Conservation (phyloP, 1,139 yeast species). For the Candida tetrigidarum region DNA sequence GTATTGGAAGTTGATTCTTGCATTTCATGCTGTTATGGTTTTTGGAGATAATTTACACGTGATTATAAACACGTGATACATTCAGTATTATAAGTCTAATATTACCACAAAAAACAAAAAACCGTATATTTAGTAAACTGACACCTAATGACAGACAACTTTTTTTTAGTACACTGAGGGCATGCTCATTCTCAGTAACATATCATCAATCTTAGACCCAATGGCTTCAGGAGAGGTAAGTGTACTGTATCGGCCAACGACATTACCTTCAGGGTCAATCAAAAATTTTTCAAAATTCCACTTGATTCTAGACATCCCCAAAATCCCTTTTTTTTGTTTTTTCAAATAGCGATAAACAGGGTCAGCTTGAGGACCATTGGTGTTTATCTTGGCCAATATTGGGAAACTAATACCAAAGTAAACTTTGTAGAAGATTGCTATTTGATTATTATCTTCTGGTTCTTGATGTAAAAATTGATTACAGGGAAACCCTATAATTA, state of each 20-base stretch:
- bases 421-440: conserved; percentile 41
- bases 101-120: neutral
- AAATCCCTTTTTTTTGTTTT: conserved; percentile 44
- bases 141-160: too few species aligned
- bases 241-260: conserved; percentile 46
- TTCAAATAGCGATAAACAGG: conserved; percentile 84
- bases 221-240: conserved; percentile 46
- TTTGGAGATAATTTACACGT: neutral
- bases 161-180: neutral
- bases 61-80: neutral
- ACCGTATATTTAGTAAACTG: neutral
- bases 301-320: conserved; percentile 50
- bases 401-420: conserved; percentile 78
- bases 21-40: neutral
- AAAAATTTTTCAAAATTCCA: conserved; percentile 58
- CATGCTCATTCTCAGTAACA: conserved; percentile 25
- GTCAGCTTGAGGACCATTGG: conserved; percentile 81
- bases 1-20: neutral
- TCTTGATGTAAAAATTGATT: conserved; percentile 67
- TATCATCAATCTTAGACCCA: conserved; percentile 42
- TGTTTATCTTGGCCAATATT: conserved; percentile 82
- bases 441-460: conserved; percentile 47
- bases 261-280: conserved; percentile 48
- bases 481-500: conserved; percentile 85
- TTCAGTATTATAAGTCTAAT: neutral